These are phyloP conservation scores for Debaryomyces singareniensis DNA, from an alignment of 1,139 yeast genomes.

Conservation along the genomic window DNA sequence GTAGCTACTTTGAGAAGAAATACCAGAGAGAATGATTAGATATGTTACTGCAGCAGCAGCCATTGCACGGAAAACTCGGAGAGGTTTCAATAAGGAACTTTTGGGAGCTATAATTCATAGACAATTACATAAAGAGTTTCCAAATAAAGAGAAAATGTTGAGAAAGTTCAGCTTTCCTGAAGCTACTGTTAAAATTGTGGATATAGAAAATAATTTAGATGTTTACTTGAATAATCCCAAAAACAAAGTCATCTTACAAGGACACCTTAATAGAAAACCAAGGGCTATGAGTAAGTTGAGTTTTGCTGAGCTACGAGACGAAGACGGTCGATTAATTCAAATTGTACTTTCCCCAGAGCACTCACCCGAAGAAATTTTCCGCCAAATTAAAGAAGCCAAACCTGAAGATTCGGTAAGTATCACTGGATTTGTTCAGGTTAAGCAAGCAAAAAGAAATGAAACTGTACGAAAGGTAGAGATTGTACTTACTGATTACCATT, in stretches of 20 bases:
- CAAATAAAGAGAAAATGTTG: slow-evolving; percentile 17
- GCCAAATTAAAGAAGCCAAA: slow-evolving; percentile 43
- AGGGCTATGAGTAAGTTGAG: slow-evolving; percentile 38
- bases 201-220: slow-evolving; percentile 12
- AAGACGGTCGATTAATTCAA: slow-evolving; percentile 62
- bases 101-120: too few species aligned
- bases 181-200: slow-evolving; percentile 26
- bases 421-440: slow-evolving; percentile 44
- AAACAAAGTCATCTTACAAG: slow-evolving; percentile 44
- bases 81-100: too few species aligned
- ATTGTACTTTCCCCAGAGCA: slow-evolving; percentile 44
- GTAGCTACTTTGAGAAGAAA: too few species aligned
- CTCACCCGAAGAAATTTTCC: slow-evolving; percentile 29
- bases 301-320: slow-evolving; percentile 73
- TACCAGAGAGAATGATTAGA: too few species aligned
- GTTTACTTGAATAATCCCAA: slow-evolving; percentile 7
- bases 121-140: slow-evolving; percentile 15
- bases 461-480: slow-evolving; percentile 46
- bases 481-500: slow-evolving; percentile 42
- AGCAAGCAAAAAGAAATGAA: slow-evolving; percentile 19
- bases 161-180: slow-evolving; percentile 33
- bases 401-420: slow-evolving; percentile 75
- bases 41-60: too few species aligned
- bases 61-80: too few species aligned
- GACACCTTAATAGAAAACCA: slow-evolving; percentile 79